Base-by-base conservation (phyloP, 768 basidiomycete genomes). In the Leucogyrophana mollusca region DNA sequence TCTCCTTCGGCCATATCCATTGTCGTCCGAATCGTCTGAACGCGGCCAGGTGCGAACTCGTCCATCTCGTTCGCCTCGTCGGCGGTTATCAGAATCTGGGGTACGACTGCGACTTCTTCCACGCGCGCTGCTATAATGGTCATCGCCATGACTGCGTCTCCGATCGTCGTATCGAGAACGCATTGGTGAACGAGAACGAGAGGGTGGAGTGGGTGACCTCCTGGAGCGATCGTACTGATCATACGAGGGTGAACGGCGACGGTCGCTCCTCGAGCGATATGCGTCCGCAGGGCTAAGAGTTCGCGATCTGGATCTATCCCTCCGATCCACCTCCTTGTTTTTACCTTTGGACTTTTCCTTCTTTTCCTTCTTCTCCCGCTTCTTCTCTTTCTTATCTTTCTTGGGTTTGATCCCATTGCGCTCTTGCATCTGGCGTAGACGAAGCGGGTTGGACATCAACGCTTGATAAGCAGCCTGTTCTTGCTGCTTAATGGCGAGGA, bases 401-500 rank as follows among this genome's bases (percentile, higher is more conserved):
- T 89, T 87, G 4, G 82, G 74, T 58, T 86, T 85, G 40, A 91
- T 81, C n/a, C 90, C 90, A 44, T 84, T 83, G 32, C 83, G 76
- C 62, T 87, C 82, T 64, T 90, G 84, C 73, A 94, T 69, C 62
- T 90, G 84, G 46, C 84, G 80, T 37, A 94, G 70, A 18, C 89
- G 89, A 24, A 92, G 78, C 23, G 92, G 92, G 56, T 94, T 94
- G 39, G 86, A 80, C 72, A 90, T 76, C 32, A 96, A 71, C 2
- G 90, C 81, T 54, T 96, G 83, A 55, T 93, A 87, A 6, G 93
- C 89, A 7, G 90, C 87, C 61, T 96, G 94, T 67, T 99, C 95
- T 59, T 97, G 95, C 62, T 94, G 89, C 67, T 97, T 98, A 72
- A 99, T 98, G 11, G 90, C 91, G n/a, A 99, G 76, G 4, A 98